Conservation (phyloP, 164 flowering plant species). For the Cinnamomum chago region DNA sequence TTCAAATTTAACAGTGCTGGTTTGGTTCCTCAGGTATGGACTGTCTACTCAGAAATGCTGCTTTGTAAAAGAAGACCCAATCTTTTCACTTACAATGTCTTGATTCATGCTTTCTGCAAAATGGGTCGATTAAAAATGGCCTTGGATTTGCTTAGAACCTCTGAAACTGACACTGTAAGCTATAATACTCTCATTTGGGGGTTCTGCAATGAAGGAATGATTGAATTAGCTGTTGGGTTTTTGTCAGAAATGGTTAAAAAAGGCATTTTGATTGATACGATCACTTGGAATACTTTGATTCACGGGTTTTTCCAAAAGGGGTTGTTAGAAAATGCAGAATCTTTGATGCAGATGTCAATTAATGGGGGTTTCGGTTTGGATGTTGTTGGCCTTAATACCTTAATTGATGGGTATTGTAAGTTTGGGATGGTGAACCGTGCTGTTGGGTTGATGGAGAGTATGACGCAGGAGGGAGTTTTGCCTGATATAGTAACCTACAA, state of each 20-base stretch:
- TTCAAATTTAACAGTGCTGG: slow-evolving; percentile 50
- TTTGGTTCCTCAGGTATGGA: slow-evolving; percentile 57
- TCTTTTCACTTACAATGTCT: slow-evolving; percentile 49
- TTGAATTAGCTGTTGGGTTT: slow-evolving; percentile 47
- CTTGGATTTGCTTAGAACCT: slow-evolving; percentile 40
- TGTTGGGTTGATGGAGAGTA: slow-evolving; percentile 35
- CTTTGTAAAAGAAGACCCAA: slow-evolving; percentile 45
- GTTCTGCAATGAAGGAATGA: slow-evolving; percentile 46
- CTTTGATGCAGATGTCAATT: slow-evolving; percentile 37
- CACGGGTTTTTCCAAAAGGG: slow-evolving; percentile 67
- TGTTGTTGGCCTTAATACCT: slow-evolving; percentile 49
- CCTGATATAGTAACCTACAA: slow-evolving; percentile 71
- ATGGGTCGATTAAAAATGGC: slow-evolving; percentile 51
- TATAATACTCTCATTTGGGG: slow-evolving; percentile 86
- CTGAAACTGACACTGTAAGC: slow-evolving; percentile 44
- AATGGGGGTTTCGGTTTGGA: slow-evolving; percentile 37
- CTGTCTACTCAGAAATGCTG: slow-evolving; percentile 50
- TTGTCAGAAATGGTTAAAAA: slow-evolving; percentile 73
- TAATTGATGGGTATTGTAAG: slow-evolving; percentile 62
- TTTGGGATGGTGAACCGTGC: slow-evolving; percentile 39
- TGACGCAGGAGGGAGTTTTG: slow-evolving; percentile 37
- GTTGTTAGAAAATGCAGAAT: slow-evolving; percentile 40
- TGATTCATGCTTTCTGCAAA: slow-evolving; percentile 75
- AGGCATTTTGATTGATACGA: slow-evolving; percentile 42
- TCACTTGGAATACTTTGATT: slow-evolving; percentile 61